These are phyloP conservation scores for Coniferiporia sulphurascens DNA, from an alignment of 1,284 basidiomycete genomes.

Conservation along the genomic window DNA sequence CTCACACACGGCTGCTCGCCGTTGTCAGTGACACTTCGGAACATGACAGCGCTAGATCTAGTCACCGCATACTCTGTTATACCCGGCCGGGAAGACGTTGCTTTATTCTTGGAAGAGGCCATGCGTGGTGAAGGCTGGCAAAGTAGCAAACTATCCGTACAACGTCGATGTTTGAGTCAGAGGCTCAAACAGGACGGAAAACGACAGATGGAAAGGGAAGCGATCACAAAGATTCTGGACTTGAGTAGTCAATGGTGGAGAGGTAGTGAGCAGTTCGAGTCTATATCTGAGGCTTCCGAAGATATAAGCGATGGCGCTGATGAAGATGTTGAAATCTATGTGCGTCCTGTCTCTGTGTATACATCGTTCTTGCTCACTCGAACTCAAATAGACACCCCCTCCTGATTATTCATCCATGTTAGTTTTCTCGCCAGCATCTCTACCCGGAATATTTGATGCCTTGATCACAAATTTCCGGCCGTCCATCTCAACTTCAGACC, in stretches of 20 bases:
- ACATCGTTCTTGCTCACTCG: conserved; percentile 10
- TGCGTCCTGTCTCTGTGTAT: conserved; percentile 31
- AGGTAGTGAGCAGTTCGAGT: conserved; percentile 31
- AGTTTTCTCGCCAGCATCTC: conserved; percentile 77
- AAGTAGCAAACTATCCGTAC: conserved; percentile 61
- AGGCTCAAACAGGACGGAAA: conserved; percentile 51
- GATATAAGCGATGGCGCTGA: conserved; percentile 43
- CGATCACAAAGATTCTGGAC: conserved; percentile 51
- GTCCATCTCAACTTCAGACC: conserved; percentile 66
- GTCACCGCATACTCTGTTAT: conserved; percentile 75
- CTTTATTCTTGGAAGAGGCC: conserved; percentile 72
- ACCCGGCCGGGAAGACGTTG: conserved; percentile 76
- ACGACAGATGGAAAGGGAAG: conserved; percentile 45
- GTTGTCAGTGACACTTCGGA: conserved; percentile 66
- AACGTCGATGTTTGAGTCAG: conserved; percentile 52
- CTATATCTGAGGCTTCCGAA: conserved; percentile 32
- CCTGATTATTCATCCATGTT: conserved; percentile 81
- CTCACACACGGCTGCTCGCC: conserved; percentile 89
- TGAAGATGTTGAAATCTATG: conserved; percentile 45
- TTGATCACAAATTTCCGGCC: conserved; percentile 71
- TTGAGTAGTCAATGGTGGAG: conserved; percentile 64
- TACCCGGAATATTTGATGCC: conserved; percentile 77
- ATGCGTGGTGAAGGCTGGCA: conserved; percentile 77
- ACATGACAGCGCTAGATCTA: conserved; percentile 81
- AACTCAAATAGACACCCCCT: conserved; percentile 53